Conservation (phyloP, 495 filamentous ascomycete genomes). For the Penicillium dipodomyicola region DNA sequence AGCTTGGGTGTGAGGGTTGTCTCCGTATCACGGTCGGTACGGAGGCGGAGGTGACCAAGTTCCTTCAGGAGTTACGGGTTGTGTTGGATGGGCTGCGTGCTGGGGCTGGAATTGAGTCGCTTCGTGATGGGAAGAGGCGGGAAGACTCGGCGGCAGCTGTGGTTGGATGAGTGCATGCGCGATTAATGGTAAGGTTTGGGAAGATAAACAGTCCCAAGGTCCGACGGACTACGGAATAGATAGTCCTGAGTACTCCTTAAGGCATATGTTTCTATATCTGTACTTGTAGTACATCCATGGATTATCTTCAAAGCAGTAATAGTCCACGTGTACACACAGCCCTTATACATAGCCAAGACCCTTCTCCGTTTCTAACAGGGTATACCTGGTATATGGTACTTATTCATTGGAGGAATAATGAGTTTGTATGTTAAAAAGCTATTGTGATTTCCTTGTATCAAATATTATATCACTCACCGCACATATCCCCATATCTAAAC, state of each 20-base stretch:
- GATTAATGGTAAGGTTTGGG: background rate
- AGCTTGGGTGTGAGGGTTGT: conserved; percentile 84
- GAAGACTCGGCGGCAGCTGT: conserved; percentile 20
- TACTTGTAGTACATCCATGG: too few species aligned
- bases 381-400: too few species aligned
- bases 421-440: background rate
- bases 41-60: conserved; percentile 73
- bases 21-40: conserved; percentile 92
- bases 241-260: too few species aligned
- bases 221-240: background rate
- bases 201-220: background rate
- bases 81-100: conserved; percentile 54
- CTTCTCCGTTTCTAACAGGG: background rate
- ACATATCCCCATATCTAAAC: too few species aligned
- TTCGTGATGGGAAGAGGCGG: conserved; percentile 28
- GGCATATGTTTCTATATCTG: too few species aligned
- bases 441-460: background rate
- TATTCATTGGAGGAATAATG: too few species aligned
- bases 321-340: conserved; percentile 1
- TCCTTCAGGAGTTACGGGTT: conserved; percentile 64
- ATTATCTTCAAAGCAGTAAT: background rate
- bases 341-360: conserved; percentile 2
- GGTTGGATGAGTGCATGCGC: conserved; percentile 8
- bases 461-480: too few species aligned
- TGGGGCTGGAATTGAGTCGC: conserved; percentile 27